A percentile compares a stretch with the other conserved stretches of the same genome.
phyloP scores from a whole-genome alignment of 2,329 filamentous ascomycete species.

The Talaromyces verruculosus region DNA sequence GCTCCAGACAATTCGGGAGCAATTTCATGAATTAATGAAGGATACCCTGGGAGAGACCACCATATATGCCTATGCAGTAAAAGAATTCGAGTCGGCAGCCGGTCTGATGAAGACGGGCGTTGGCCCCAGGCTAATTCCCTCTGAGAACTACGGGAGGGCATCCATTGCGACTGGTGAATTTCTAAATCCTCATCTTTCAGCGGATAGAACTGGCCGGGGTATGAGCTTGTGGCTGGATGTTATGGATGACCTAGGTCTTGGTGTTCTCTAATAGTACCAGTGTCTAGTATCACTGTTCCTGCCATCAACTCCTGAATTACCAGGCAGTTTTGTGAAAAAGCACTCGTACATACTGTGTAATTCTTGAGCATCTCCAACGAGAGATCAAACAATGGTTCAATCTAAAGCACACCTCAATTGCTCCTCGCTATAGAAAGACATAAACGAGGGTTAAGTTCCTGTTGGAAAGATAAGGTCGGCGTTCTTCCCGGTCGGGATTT shows the following conservation, averaged over 20 bases:
- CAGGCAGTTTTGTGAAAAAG: background rate
- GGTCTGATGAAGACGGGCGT: background rate
- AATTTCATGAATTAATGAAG: slow-evolving; percentile 5
- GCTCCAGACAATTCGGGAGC: background rate
- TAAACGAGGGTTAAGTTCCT: background rate
- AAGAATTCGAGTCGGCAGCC: background rate
- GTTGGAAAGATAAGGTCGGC: background rate
- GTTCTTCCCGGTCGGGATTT: background rate
- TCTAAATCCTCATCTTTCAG: background rate
- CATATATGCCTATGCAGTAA: slow-evolving; percentile 14
- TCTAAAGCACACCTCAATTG: background rate
- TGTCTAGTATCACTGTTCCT: background rate
- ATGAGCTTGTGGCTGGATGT: slow-evolving; percentile 20
- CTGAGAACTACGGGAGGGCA: background rate
- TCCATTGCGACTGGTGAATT: background rate
- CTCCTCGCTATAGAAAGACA: background rate
- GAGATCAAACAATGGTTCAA: background rate
- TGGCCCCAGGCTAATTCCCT: background rate
- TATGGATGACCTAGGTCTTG: slow-evolving; percentile 22
- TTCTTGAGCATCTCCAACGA: background rate
- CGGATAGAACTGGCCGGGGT: background rate
- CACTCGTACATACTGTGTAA: background rate
- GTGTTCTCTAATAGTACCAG: slow-evolving; percentile 20
- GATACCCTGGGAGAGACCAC: slow-evolving; percentile 11
- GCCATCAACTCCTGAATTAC: background rate